Conservation (phyloP, 352 stramenopile species). For the Phytophthora sp. region DNA sequence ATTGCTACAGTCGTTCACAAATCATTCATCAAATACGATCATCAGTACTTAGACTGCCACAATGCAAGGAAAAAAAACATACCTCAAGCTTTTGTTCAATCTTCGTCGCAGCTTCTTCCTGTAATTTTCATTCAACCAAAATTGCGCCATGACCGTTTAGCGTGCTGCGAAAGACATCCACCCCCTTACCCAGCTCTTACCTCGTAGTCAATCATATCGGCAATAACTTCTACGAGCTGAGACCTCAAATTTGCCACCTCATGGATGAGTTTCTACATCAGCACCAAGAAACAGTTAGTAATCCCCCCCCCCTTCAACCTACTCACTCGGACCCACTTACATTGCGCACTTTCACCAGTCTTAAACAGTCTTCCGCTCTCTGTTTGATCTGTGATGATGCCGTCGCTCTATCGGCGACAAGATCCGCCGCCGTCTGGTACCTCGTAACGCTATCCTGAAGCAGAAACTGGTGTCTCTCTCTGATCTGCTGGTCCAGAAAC, state of each 20-base stretch:
- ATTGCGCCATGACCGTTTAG: background rate
- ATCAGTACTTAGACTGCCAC: no score
- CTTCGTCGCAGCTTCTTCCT: constrained; percentile 65
- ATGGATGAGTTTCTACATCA: constrained; percentile 67
- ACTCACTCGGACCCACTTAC: constrained; percentile 45
- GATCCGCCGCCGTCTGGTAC: constrained; percentile 59
- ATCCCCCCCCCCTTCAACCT: background rate
- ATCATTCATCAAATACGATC: constrained; percentile 6
- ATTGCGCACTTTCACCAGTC: constrained; percentile 79
- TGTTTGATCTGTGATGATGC: constrained; percentile 55
- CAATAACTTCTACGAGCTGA: constrained; percentile 56
- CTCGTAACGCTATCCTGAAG: constrained; percentile 53
- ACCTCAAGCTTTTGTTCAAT: constrained; percentile 82
- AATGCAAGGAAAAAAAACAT: no score
- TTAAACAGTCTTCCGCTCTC: constrained; percentile 66
- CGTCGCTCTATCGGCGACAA: constrained; percentile 59
- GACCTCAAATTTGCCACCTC: constrained; percentile 60
- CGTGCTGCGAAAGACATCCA: background rate
- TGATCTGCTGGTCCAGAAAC: constrained; percentile 66
- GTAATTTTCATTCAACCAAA: constrained; percentile 7
- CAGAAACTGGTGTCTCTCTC: constrained; percentile 62
- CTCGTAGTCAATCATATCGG: constrained; percentile 69
- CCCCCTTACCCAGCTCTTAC: constrained; percentile 29
- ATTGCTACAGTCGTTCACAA: constrained; percentile 56
- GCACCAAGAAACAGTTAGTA: constrained; percentile 1